Base-by-base conservation (phyloP, 192 early-diverging fungal genomes). In the Phlyctochytrium bullatum region DNA sequence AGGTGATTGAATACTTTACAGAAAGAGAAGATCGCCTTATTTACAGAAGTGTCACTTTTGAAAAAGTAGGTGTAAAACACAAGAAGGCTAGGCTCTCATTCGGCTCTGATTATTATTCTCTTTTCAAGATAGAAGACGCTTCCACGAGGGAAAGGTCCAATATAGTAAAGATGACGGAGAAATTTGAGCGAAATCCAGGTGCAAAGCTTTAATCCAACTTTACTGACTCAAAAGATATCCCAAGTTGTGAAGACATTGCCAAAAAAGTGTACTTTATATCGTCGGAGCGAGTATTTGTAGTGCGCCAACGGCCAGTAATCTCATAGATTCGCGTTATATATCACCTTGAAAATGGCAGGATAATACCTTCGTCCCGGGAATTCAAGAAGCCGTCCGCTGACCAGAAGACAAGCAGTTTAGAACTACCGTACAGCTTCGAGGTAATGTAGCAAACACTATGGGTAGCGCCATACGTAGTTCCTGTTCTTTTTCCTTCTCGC, bases 91-190 rank as follows among this genome's bases (percentile, higher is more conserved):
- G n/a, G n/a, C n/a, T n/a, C n/a, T n/a, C n/a, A n/a, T n/a, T n/a
- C n/a, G n/a, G n/a, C n/a, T n/a, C n/a, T n/a, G n/a, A n/a, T n/a
- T n/a, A n/a, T n/a, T n/a, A n/a, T n/a, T n/a, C n/a, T 61, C 47
- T 61, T 68, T 62, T 61, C 6, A 20, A 69, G 67, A 12, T 31
- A 23, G 69, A 71, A 31, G 69, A 71, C 30, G 12, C 12, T 16
- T 56, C 54, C 10, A 62, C 54, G 16, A 40, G 34, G 33, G 61
- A 54, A 23, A 14, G 54, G 6, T 14, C 54, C 62, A 30, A 56
- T 10, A 70, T 84, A 17, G 34, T 79, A 1, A 86, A 86, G 36
- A 86, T 86, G 85, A 74, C 85, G 27, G 85, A 86, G 58, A 86
- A 86, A 56, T 82, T 81, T 35, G 76, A 72, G 29, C 59, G 75